A percentile compares a stretch with the other conserved stretches of the same genome.
Evolutionary conservation across 2,329 filamentous ascomycete species (phyloP).

Genomic region (Elsinoe perseae): DNA sequence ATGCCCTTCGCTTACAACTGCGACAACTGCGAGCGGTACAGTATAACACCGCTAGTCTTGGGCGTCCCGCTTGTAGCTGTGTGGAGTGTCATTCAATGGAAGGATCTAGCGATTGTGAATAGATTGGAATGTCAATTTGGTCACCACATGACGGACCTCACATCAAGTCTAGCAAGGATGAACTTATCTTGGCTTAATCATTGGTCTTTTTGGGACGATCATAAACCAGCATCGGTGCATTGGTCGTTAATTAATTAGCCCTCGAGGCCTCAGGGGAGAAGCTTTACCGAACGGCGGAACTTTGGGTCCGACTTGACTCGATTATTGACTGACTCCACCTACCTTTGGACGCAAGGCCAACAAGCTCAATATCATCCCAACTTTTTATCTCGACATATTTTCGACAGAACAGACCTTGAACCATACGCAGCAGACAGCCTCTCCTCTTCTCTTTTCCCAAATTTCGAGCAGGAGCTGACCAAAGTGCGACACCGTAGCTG

Average conservation of each 20-base stretch:
- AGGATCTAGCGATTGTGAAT: neutral
- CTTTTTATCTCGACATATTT: neutral
- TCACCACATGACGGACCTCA: neutral
- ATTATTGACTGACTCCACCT: too few species aligned
- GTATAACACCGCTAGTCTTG: neutral
- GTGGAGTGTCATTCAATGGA: neutral
- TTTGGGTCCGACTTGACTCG: constrained; percentile 6
- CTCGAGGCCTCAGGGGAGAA: neutral
- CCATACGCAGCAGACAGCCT: too few species aligned
- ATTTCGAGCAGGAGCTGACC: too few species aligned
- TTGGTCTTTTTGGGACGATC: neutral
- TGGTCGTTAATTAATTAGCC: constrained; percentile 10
- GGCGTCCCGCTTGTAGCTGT: neutral
- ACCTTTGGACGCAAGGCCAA: neutral
- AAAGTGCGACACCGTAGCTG: too few species aligned
- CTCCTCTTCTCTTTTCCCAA: too few species aligned
- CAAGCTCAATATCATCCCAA: neutral
- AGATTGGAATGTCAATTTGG: neutral
- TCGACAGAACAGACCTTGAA: too few species aligned
- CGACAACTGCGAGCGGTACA: neutral
- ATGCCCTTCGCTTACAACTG: neutral
- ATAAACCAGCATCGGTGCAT: neutral
- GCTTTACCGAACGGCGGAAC: constrained; percentile 4
- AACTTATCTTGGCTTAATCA: neutral
- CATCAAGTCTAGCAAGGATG: neutral